phyloP scores from a whole-genome alignment of 2,329 filamentous ascomycete species.

The Cladosporium sp. region DNA sequence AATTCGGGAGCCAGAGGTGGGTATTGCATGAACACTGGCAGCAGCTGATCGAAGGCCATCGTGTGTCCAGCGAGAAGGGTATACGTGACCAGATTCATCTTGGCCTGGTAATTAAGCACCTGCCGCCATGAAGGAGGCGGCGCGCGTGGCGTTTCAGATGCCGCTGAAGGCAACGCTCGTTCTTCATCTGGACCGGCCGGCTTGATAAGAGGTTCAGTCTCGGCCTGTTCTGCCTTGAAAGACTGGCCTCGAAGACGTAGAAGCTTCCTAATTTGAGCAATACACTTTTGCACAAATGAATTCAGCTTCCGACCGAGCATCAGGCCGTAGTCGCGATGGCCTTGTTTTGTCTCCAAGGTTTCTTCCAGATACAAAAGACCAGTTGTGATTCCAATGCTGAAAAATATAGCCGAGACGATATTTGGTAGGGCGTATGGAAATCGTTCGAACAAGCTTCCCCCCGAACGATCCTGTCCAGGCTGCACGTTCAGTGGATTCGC shows the following conservation, averaged over 20 bases:
- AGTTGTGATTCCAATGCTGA: conserved; percentile 68
- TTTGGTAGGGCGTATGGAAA: conserved; percentile 87
- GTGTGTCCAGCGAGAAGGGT: conserved; percentile 76
- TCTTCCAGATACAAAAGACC: conserved; percentile 81
- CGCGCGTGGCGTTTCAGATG: conserved; percentile 15
- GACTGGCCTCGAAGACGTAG: background rate
- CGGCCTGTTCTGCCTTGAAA: background rate
- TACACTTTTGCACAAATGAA: background rate
- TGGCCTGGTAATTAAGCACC: conserved; percentile 70
- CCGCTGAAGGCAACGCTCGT: conserved; percentile 17
- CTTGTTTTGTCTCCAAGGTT: conserved; percentile 69
- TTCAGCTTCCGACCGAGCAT: conserved; percentile 64
- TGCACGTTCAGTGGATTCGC: conserved; percentile 74
- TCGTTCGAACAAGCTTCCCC: conserved; percentile 62
- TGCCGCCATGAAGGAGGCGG: conserved; percentile 49
- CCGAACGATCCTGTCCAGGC: conserved; percentile 44
- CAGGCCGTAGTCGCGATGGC: conserved; percentile 70
- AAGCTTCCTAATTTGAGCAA: background rate
- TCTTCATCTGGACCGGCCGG: conserved; percentile 16
- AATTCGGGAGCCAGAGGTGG: conserved; percentile 55
- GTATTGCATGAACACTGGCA: conserved; percentile 85
- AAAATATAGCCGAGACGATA: conserved; percentile 69
- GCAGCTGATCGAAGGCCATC: conserved; percentile 79
- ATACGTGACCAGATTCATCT: conserved; percentile 72
- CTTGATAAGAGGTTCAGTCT: conserved; percentile 23